phyloP scores from a whole-genome alignment of 2,329 filamentous ascomycete species.

The Fusarium mangiferae region DNA sequence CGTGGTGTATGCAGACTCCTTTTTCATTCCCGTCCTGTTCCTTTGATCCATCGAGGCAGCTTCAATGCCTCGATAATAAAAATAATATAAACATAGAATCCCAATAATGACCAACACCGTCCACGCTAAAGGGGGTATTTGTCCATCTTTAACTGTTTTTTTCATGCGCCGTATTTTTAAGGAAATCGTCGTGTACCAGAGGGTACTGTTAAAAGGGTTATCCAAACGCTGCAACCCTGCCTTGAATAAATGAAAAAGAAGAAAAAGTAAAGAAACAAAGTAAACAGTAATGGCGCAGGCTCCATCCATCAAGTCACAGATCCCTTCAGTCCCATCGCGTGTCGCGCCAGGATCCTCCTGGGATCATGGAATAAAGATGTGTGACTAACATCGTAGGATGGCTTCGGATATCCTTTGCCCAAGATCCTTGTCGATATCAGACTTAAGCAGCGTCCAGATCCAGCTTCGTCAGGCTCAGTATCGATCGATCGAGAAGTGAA shows the following conservation, averaged over 20 bases:
- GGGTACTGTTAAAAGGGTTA: slow-evolving; percentile 35
- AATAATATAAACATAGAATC: slow-evolving; percentile 35
- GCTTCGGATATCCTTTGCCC: slow-evolving; percentile 6
- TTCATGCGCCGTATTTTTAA: slow-evolving; percentile 45
- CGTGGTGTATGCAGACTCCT: slow-evolving; percentile 43
- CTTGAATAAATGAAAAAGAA: slow-evolving; percentile 8
- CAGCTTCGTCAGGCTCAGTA: slow-evolving; percentile 23
- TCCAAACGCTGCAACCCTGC: slow-evolving; percentile 37
- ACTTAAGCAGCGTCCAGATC: slow-evolving; percentile 8
- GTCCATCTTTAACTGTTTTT: slow-evolving; percentile 46
- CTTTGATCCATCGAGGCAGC: slow-evolving; percentile 28
- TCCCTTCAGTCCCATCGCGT: slow-evolving; percentile 30
- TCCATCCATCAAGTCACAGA: slow-evolving; percentile 33
- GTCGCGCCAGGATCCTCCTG: slow-evolving; percentile 35
- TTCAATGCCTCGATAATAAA: slow-evolving; percentile 15
- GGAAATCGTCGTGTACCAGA: slow-evolving; percentile 36
- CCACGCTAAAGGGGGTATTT: slow-evolving; percentile 47
- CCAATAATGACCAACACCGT: slow-evolving; percentile 42
- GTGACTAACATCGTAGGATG: slow-evolving; percentile 15
- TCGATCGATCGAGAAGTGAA: slow-evolving; percentile 36
- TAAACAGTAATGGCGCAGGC: slow-evolving; percentile 13
- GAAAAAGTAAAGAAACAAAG: slow-evolving; percentile 1
- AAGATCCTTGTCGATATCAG: slow-evolving; percentile 28
- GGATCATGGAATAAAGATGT: slow-evolving; percentile 29
- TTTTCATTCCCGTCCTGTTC: slow-evolving; percentile 39